These are phyloP conservation scores for Amphichorda felina DNA, from an alignment of 2,329 filamentous ascomycete genomes.

Conservation along the genomic window DNA sequence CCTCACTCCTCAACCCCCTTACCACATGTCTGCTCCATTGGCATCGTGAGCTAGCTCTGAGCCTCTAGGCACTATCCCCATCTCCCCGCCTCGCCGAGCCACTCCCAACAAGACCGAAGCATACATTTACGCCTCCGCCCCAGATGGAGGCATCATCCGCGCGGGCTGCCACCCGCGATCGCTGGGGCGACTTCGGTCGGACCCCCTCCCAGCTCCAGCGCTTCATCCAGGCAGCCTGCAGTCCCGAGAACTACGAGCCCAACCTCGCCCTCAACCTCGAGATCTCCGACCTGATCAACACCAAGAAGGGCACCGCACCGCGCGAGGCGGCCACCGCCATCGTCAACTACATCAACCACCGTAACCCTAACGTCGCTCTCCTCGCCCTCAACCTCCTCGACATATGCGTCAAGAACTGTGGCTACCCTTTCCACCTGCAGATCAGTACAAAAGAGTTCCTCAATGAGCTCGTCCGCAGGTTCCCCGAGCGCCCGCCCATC, in stretches of 20 bases:
- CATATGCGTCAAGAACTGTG: slow-evolving; percentile 99
- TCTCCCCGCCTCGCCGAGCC: no score
- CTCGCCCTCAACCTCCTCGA: slow-evolving; percentile 87
- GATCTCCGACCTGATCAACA: slow-evolving; percentile 92
- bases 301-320: slow-evolving; percentile 90
- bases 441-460: slow-evolving; percentile 98
- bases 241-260: slow-evolving; percentile 94
- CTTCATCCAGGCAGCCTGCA: slow-evolving; percentile 93
- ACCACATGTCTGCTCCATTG: not conserved
- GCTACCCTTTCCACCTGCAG: slow-evolving; percentile 96
- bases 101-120: no score
- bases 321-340: slow-evolving; percentile 91
- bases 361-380: slow-evolving; percentile 89
- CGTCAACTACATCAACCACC: slow-evolving; percentile 89
- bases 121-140: slow-evolving; percentile 8
- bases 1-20: not conserved
- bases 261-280: slow-evolving; percentile 95
- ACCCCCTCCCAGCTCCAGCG: slow-evolving; percentile 81
- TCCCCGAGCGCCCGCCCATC: slow-evolving; percentile 84
- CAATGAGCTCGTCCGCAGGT: slow-evolving; percentile 92
- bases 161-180: slow-evolving; percentile 88
- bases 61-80: no score
- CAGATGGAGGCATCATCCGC: slow-evolving; percentile 92
- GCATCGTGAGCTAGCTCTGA: no score
- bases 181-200: slow-evolving; percentile 73